These are phyloP conservation scores for Paracorniculantispora psalliotae DNA, from an alignment of 2,329 filamentous ascomycete species.

Conservation along the genomic window DNA sequence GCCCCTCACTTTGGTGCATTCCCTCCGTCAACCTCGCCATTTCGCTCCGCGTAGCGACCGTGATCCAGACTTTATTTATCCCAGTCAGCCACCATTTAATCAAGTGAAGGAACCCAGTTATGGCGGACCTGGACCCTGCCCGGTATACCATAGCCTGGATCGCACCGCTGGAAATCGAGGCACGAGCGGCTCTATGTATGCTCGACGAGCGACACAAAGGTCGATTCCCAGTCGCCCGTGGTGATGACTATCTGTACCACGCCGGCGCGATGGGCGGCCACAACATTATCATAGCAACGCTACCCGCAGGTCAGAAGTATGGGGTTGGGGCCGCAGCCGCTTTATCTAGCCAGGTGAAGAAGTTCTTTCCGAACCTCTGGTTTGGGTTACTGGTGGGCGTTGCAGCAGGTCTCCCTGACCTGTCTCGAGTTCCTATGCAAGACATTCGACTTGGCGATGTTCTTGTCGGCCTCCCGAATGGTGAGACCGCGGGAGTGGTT, in stretches of 20 bases:
- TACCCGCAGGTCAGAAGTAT: constrained; percentile 27
- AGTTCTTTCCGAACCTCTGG: constrained; percentile 30
- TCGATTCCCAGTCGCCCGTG: constrained; percentile 24
- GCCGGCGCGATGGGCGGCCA: constrained; percentile 31
- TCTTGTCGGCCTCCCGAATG: constrained; percentile 25
- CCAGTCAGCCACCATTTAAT: too few relatives aligned
- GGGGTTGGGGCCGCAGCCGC: constrained; percentile 29
- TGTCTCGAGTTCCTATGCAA: constrained; percentile 19
- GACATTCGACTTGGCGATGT: constrained; percentile 36
- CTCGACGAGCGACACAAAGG: constrained; percentile 29
- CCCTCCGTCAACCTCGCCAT: too few relatives aligned
- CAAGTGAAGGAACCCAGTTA: too few relatives aligned
- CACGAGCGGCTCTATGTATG: constrained; percentile 28
- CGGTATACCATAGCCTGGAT: background rate
- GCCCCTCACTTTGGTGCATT: too few relatives aligned
- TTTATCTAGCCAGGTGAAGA: constrained; percentile 28
- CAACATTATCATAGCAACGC: too few relatives aligned
- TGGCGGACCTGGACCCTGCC: too few relatives aligned
- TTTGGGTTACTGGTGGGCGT: constrained; percentile 32
- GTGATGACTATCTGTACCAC: constrained; percentile 32
- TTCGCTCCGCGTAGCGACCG: too few relatives aligned
- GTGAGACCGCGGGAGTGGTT: constrained; percentile 23
- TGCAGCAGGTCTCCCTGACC: constrained; percentile 28
- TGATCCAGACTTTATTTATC: too few relatives aligned
- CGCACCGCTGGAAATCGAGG: constrained; percentile 25